A percentile compares a stretch with the other conserved stretches of the same genome.
phyloP scores from a whole-genome alignment of 371 early-diverging fungal genomes.

The Funneliformis caledonium region DNA sequence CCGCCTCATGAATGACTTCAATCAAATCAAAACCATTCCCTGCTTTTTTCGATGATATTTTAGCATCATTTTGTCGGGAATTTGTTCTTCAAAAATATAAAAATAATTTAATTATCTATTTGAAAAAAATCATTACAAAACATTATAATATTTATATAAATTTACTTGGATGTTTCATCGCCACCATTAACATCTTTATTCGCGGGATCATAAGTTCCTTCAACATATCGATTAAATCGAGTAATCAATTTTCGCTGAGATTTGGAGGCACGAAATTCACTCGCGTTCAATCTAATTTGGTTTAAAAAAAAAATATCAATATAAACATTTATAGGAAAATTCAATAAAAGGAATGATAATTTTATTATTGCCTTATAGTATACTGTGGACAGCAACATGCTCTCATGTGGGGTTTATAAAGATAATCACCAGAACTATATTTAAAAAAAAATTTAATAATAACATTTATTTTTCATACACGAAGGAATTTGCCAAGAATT shows the following conservation, averaged over 20 bases:
- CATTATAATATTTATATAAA: neutral
- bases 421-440: constrained; percentile 63
- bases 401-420: constrained; percentile 66
- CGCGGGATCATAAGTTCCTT: constrained; percentile 51
- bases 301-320: neutral
- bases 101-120: neutral
- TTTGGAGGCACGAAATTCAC: constrained; percentile 58
- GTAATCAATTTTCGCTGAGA: constrained; percentile 72
- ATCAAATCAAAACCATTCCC: neutral
- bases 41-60: neutral
- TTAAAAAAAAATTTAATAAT: neutral
- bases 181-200: constrained; percentile 38
- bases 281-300: constrained; percentile 55
- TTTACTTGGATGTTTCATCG: constrained; percentile 13
- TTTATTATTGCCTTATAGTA: constrained; percentile 60
- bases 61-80: neutral
- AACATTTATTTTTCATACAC: neutral
- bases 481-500: neutral
- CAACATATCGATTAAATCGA: constrained; percentile 61
- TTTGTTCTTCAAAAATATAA: neutral
- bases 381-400: constrained; percentile 74
- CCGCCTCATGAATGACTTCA: constrained; percentile 27
- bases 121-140: neutral
- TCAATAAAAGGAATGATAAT: neutral
- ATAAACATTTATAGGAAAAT: too few species aligned